These are phyloP conservation scores for Xylaria castorea DNA, from an alignment of 495 filamentous ascomycete species.

Conservation along the genomic window DNA sequence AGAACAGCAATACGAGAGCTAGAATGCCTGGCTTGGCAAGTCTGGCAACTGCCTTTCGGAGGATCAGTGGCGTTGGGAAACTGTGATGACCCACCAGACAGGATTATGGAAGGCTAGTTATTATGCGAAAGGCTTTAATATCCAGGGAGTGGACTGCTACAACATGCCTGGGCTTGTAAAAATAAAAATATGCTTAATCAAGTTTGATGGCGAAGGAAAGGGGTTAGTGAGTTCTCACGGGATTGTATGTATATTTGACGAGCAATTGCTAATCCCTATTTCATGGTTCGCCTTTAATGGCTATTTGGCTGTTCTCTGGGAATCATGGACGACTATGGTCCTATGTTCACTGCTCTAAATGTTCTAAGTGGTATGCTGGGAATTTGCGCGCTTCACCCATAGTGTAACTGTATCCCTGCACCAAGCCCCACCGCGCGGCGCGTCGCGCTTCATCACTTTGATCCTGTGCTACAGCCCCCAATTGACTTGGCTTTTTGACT, in stretches of 20 bases:
- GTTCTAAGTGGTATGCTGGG: background rate
- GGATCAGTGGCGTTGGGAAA: conserved; percentile 28
- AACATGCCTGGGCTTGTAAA: conserved; percentile 8
- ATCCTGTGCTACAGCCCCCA: no score
- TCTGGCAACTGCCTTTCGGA: conserved; percentile 33
- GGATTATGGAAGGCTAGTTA: background rate
- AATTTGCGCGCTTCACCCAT: background rate
- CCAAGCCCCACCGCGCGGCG: conserved; percentile 6
- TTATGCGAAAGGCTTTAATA: background rate
- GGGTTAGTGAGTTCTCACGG: conserved; percentile 14
- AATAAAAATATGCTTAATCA: conserved; percentile 9
- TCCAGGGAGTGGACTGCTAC: background rate
- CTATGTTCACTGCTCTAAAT: background rate
- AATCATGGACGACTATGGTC: background rate
- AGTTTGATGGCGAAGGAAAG: conserved; percentile 8
- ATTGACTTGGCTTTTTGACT: background rate
- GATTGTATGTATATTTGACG: conserved; percentile 32
- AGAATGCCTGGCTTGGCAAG: conserved; percentile 30
- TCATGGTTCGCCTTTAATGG: background rate
- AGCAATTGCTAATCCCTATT: background rate
- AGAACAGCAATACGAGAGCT: conserved; percentile 30
- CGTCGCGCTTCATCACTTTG: background rate
- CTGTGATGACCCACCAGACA: conserved; percentile 1
- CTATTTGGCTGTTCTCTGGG: background rate
- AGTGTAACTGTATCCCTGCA: background rate